A percentile compares a stretch with the other conserved stretches of the same genome.
phyloP scores from a whole-genome alignment of 176 grass and related monocot genomes.

The Typha latifolia region DNA sequence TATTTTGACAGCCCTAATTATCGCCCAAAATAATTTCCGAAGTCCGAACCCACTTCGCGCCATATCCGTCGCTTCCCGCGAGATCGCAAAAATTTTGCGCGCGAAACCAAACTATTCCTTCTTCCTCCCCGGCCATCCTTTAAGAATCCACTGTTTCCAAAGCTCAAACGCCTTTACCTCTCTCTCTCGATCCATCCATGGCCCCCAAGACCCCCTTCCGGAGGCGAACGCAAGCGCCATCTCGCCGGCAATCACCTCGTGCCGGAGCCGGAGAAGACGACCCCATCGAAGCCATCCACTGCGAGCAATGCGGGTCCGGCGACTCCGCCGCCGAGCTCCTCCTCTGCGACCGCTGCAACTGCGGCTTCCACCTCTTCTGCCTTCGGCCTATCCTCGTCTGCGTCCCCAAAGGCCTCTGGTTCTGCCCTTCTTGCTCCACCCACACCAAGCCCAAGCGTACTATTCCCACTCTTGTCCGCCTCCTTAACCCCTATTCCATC shows the following conservation, averaged over 20 bases:
- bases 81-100: neutral
- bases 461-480: neutral
- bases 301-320: slow-evolving; percentile 67
- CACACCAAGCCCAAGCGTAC: slow-evolving; percentile 56
- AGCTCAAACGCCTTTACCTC: neutral
- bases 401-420: slow-evolving; percentile 75
- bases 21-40: too few species aligned
- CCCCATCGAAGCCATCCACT: slow-evolving; percentile 16
- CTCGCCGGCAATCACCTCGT: neutral
- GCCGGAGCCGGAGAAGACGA: neutral
- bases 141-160: neutral
- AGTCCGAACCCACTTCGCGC: neutral
- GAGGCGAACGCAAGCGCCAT: slow-evolving; percentile 8
- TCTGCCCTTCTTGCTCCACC: slow-evolving; percentile 57
- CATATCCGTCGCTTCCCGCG: neutral
- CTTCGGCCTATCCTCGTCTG: slow-evolving; percentile 74
- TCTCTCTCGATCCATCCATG: slow-evolving; percentile 3
- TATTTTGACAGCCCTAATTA: too few species aligned
- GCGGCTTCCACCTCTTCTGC: slow-evolving; percentile 87
- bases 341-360: slow-evolving; percentile 80
- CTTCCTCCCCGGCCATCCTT: neutral
- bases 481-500: neutral
- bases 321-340: slow-evolving; percentile 47
- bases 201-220: slow-evolving; percentile 10
- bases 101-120: neutral